phyloP scores from a whole-genome alignment of 441 rosid genomes.

The Macaranga tanarius region DNA sequence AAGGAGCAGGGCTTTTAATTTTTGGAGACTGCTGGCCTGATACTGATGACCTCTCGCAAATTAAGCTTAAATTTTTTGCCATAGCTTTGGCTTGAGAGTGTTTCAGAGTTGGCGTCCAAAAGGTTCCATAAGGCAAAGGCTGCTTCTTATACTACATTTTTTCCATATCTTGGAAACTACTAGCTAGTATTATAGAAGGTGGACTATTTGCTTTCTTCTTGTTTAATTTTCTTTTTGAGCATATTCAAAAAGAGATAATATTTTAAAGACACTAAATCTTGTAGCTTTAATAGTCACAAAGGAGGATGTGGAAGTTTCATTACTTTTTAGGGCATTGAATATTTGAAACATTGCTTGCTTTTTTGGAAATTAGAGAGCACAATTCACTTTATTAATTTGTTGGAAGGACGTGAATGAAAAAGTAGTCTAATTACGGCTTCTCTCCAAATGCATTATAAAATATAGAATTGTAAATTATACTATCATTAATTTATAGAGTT shows the following conservation, averaged over 20 bases:
- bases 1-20: slow-evolving; percentile 46
- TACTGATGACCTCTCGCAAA: background rate
- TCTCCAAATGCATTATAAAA: too few species aligned
- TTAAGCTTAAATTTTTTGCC: slow-evolving; percentile 13
- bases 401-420: too few species aligned
- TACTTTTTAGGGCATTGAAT: background rate
- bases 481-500: too few species aligned
- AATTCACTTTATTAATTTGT: background rate
- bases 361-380: too few species aligned
- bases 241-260: background rate
- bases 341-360: background rate
- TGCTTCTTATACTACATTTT: slow-evolving; percentile 9
- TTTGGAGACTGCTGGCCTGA: slow-evolving; percentile 28
- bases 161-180: slow-evolving; percentile 24
- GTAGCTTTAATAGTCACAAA: too few species aligned
- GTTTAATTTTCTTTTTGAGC: background rate
- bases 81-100: background rate
- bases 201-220: slow-evolving; percentile 14
- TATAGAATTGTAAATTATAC: too few species aligned
- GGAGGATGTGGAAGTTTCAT: slow-evolving; percentile 11
- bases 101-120: slow-evolving; percentile 2
- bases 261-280: background rate
- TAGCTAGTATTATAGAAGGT: slow-evolving; percentile 22
- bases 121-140: slow-evolving; percentile 4
- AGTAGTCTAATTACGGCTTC: too few species aligned